Conservation (phyloP, 768 basidiomycete genomes). For the Boletus rubropictus region DNA sequence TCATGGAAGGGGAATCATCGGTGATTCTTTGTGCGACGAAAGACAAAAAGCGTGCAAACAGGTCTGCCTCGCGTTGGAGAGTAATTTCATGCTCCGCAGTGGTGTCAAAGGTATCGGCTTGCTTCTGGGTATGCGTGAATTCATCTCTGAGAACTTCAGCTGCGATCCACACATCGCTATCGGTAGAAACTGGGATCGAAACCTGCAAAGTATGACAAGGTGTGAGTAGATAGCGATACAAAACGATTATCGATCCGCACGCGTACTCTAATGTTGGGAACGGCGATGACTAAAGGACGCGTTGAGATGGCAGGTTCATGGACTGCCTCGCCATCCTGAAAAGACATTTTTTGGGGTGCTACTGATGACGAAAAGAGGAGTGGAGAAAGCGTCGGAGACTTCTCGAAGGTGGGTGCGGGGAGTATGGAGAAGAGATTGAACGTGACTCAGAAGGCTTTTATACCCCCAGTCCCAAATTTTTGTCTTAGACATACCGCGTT, state of each 20-base stretch:
- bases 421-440: conserved; percentile 6
- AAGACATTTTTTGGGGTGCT: conserved; percentile 28
- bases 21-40: conserved; percentile 64
- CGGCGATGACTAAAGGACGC: conserved; percentile 33
- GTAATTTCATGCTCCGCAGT: conserved; percentile 47
- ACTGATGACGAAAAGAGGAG: conserved; percentile 3
- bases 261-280: conserved; percentile 33
- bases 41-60: conserved; percentile 77
- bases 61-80: conserved; percentile 65
- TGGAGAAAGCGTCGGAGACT: neutral
- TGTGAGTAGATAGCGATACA: conserved; percentile 3
- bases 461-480: conserved; percentile 34
- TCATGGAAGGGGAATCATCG: conserved; percentile 46
- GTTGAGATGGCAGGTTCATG: conserved; percentile 29
- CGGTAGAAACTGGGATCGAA: conserved; percentile 83
- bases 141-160: conserved; percentile 91
- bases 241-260: conserved; percentile 9
- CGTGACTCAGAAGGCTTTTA: conserved; percentile 12
- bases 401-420: neutral
- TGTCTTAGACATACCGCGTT: conserved; percentile 17
- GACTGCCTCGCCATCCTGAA: conserved; percentile 27
- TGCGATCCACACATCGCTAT: conserved; percentile 79
- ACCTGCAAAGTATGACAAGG: conserved; percentile 40
- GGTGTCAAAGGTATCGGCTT: conserved; percentile 51
- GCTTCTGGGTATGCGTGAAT: conserved; percentile 62